phyloP scores from a whole-genome alignment of 768 basidiomycete genomes.

The Amanita fuliginea region DNA sequence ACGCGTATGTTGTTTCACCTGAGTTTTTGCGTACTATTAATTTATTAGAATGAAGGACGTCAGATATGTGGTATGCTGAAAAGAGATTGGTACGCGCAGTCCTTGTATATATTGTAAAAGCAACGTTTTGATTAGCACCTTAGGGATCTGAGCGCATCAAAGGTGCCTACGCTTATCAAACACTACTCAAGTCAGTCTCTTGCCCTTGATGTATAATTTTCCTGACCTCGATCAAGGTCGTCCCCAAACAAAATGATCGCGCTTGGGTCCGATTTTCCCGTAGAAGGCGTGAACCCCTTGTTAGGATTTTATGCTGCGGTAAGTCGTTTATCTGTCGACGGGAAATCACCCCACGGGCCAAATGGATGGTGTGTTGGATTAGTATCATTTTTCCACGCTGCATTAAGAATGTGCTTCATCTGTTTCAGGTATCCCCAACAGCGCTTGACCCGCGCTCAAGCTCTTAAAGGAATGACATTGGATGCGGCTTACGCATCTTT shows the following conservation, averaged over 20 bases:
- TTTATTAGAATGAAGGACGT: slow-evolving; percentile 39
- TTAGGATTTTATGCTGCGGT: slow-evolving; percentile 87
- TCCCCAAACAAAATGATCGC: slow-evolving; percentile 52
- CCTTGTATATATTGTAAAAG: background rate
- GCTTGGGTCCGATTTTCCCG: slow-evolving; percentile 90
- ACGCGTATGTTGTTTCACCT: slow-evolving; percentile 45
- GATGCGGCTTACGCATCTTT: slow-evolving; percentile 88
- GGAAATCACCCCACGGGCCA: slow-evolving; percentile 72
- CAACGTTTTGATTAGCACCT: background rate
- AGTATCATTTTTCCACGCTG: background rate
- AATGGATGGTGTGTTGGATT: slow-evolving; percentile 62
- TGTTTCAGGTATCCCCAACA: slow-evolving; percentile 61
- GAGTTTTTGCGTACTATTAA: background rate
- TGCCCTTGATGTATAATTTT: background rate
- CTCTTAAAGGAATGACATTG: slow-evolving; percentile 83
- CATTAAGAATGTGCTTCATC: background rate
- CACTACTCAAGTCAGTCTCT: slow-evolving; percentile 48
- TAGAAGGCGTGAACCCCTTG: slow-evolving; percentile 84
- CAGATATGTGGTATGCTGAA: slow-evolving; percentile 92
- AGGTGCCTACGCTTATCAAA: slow-evolving; percentile 85
- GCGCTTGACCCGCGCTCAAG: slow-evolving; percentile 68
- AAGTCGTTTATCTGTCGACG: slow-evolving; percentile 54
- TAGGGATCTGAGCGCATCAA: slow-evolving; percentile 70
- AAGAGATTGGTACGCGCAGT: slow-evolving; percentile 44
- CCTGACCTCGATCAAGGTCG: background rate